These are phyloP conservation scores for Sporothrix pallida DNA, from an alignment of 2,329 filamentous ascomycete species.

Conservation along the genomic window DNA sequence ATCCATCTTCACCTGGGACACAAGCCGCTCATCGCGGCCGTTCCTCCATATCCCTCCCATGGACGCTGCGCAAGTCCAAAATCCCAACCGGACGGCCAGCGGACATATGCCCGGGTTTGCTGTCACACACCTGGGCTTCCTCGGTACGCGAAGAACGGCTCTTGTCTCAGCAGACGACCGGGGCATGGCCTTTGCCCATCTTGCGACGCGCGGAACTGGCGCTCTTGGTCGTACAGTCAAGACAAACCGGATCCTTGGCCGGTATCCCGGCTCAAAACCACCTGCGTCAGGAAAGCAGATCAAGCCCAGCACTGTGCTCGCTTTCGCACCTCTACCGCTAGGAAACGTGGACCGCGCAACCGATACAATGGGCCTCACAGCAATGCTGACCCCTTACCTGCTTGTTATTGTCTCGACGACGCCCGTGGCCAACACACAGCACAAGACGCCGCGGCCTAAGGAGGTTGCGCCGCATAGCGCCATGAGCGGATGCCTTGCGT, in stretches of 20 bases:
- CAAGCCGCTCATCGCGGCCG: conserved; percentile 77
- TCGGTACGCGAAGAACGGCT: conserved; percentile 91
- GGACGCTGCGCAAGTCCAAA: conserved; percentile 66
- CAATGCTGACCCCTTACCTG: conserved; percentile 93
- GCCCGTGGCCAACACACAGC: conserved; percentile 92
- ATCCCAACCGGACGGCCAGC: conserved; percentile 65
- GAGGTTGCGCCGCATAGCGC: conserved; percentile 88
- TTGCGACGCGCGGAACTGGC: conserved; percentile 89
- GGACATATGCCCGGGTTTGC: conserved; percentile 80
- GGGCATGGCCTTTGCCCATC: conserved; percentile 97
- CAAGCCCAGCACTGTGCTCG: conserved; percentile 93
- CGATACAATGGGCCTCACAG: conserved; percentile 86
- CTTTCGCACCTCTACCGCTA: conserved; percentile 85
- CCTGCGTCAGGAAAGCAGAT: conserved; percentile 61
- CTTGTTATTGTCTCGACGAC: conserved; percentile 97
- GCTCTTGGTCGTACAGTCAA: conserved; percentile 84
- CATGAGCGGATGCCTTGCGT: conserved; percentile 91
- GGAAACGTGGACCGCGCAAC: conserved; percentile 93
- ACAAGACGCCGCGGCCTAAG: conserved; percentile 89
- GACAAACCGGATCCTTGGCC: conserved; percentile 86
- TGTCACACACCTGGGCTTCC: conserved; percentile 89
- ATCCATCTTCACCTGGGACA: conserved; percentile 96
- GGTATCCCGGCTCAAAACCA: conserved; percentile 78
- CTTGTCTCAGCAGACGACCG: conserved; percentile 92
- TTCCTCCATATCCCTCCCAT: conserved; percentile 87